Evolutionary conservation across 176 grass and related monocot genomes (phyloP), one percentile per base, ranked within the genome.

Genomic region (Carex kokanica): DNA sequence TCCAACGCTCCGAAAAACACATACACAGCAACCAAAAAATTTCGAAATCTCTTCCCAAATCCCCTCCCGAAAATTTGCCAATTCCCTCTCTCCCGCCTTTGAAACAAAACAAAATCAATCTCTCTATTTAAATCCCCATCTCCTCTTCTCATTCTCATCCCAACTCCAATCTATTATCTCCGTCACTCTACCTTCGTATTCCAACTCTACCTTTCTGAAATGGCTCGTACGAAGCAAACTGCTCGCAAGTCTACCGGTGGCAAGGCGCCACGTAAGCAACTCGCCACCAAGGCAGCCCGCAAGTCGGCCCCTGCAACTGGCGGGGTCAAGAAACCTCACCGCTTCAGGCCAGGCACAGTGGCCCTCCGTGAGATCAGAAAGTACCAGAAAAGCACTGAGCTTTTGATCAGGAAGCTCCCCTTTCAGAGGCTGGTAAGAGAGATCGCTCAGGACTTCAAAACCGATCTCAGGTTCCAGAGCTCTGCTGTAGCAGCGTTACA

Each of bases 141-240:
- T 14, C 36, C 0, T 47, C 6, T 47, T 11, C 25, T 14, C 2
- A 65, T 14, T 24, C 6, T 34, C 21, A 52, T 8, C 71, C 4
- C 58, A 60, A 60, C n/a, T 60, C 21, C 16, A 17, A 47, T 23
- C 58, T 2, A 9, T 21, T 21, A 0, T 23, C 58, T 23, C 1
- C 7, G 51, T 49, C 2, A 11, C 45, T 49, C 45, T 49, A 20
- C 24, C 45, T 52, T 49, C 45, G 45, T 2, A 11, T 49, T 49
- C 9, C 9, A 2, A 49, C 9, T 11, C 11, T 49, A 11, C 23
- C 18, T 3, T 10, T 27, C 4, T 31, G 18, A 16, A 13, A 92
- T 95, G 93, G 93, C 93, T 38, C 75, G 90, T 24, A 95, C 88
- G 1, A 95, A 95, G 88, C 93, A 95, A 89, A 95, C 93, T 1